Conservation (phyloP, 2,329 filamentous ascomycete species). For the Fusarium austroafricanum region DNA sequence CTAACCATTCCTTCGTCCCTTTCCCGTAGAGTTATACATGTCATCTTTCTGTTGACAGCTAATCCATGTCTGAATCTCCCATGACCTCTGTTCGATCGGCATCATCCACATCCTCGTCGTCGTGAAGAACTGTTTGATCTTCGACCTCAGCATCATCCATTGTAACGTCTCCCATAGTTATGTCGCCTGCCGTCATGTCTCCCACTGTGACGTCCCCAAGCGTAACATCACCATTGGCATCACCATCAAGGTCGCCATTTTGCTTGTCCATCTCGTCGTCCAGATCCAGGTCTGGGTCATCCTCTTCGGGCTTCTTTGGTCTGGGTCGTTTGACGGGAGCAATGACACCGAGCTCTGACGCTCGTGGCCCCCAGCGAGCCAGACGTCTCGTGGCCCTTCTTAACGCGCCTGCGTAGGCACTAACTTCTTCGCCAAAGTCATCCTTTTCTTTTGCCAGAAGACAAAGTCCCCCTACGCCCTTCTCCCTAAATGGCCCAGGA, state of each 20-base stretch:
- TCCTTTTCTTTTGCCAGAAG: slow-evolving; percentile 72
- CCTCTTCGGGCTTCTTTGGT: slow-evolving; percentile 44
- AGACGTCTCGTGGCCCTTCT: slow-evolving; percentile 72
- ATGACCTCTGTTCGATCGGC: slow-evolving; percentile 53
- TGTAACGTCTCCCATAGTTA: slow-evolving; percentile 54
- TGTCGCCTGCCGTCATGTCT: slow-evolving; percentile 48
- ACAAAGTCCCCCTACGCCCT: slow-evolving; percentile 72
- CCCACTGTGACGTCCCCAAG: slow-evolving; percentile 52
- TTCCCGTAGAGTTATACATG: slow-evolving; percentile 23
- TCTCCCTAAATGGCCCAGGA: slow-evolving; percentile 61
- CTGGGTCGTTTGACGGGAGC: slow-evolving; percentile 57
- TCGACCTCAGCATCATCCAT: slow-evolving; percentile 68
- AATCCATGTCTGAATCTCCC: slow-evolving; percentile 53
- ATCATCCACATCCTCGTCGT: slow-evolving; percentile 61
- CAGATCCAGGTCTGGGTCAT: slow-evolving; percentile 44
- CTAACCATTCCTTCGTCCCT: slow-evolving; percentile 27
- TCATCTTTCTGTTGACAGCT: background rate
- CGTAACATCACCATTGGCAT: slow-evolving; percentile 55
- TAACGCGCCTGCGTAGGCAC: slow-evolving; percentile 73
- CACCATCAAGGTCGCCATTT: slow-evolving; percentile 29
- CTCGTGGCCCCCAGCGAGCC: slow-evolving; percentile 71
- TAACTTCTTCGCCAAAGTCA: slow-evolving; percentile 81
- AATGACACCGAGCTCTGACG: slow-evolving; percentile 60
- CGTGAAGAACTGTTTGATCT: slow-evolving; percentile 53
- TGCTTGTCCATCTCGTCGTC: slow-evolving; percentile 44